phyloP scores from a whole-genome alignment of 495 filamentous ascomycete species.

The Tuber indicum region DNA sequence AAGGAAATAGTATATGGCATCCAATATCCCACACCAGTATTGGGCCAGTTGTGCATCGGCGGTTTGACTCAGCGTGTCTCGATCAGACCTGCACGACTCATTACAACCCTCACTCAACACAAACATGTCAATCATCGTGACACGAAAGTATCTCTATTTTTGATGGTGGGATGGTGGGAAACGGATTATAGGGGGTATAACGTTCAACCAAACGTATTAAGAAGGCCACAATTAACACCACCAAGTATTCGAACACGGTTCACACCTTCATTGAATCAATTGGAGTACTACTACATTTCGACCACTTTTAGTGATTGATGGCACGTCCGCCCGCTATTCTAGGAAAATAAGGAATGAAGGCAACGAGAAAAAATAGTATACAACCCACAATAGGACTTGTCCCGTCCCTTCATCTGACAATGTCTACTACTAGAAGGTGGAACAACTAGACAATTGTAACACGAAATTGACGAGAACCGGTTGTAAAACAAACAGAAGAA shows the following conservation, averaged over 20 bases:
- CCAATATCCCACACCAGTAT: too few relatives aligned
- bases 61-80: too few relatives aligned
- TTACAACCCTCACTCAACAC: too few relatives aligned
- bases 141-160: too few relatives aligned
- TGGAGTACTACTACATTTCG: neutral
- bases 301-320: neutral
- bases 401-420: neutral
- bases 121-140: too few relatives aligned
- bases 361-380: neutral
- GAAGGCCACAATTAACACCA: neutral
- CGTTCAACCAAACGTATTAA: neutral
- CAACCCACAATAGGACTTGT: neutral
- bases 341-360: neutral
- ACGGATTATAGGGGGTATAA: neutral
- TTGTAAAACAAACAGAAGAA: slow-evolving; percentile 6
- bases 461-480: neutral
- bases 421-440: neutral
- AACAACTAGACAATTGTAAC: neutral
- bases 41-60: too few relatives aligned
- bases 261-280: neutral
- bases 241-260: neutral
- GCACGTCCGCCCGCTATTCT: neutral
- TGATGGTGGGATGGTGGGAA: neutral
- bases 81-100: too few relatives aligned
- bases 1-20: too few relatives aligned